phyloP scores from a whole-genome alignment of 2,329 filamentous ascomycete species.

The Colletotrichum aenigma region DNA sequence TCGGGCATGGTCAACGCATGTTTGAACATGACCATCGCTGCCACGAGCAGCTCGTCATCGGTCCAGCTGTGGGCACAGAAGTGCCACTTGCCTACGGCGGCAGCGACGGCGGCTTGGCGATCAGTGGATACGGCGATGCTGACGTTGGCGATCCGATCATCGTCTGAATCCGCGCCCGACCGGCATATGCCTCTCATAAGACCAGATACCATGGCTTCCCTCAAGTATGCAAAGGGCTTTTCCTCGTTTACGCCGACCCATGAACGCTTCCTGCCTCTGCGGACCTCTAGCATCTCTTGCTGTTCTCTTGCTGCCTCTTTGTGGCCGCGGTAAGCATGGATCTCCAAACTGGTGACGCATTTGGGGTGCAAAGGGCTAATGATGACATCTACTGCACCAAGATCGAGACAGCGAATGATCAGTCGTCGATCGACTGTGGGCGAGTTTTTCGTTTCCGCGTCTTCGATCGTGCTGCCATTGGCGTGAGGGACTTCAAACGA shows the following conservation, averaged over 20 bases:
- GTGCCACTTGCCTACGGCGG: conserved; percentile 77
- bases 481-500: conserved; percentile 27
- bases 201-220: conserved; percentile 91
- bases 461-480: conserved; percentile 27
- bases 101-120: conserved; percentile 68
- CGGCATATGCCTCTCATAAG: conserved; percentile 91
- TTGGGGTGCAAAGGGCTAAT: conserved; percentile 78
- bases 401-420: conserved; percentile 78
- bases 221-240: conserved; percentile 85
- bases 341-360: conserved; percentile 75
- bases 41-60: conserved; percentile 89
- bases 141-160: conserved; percentile 67
- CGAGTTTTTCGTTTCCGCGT: not conserved
- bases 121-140: conserved; percentile 71
- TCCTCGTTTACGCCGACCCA: conserved; percentile 90
- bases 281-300: conserved; percentile 72
- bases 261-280: conserved; percentile 80
- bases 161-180: conserved; percentile 60
- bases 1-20: conserved; percentile 85
- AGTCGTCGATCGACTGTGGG: conserved; percentile 44
- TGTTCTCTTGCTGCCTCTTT: conserved; percentile 78
- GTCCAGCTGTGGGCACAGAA: conserved; percentile 90
- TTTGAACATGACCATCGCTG: conserved; percentile 85
- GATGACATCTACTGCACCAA: conserved; percentile 86
- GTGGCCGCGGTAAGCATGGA: conserved; percentile 83